Conservation (phyloP, 805 yeast genomes). For the Komagataella mondaviorum region DNA sequence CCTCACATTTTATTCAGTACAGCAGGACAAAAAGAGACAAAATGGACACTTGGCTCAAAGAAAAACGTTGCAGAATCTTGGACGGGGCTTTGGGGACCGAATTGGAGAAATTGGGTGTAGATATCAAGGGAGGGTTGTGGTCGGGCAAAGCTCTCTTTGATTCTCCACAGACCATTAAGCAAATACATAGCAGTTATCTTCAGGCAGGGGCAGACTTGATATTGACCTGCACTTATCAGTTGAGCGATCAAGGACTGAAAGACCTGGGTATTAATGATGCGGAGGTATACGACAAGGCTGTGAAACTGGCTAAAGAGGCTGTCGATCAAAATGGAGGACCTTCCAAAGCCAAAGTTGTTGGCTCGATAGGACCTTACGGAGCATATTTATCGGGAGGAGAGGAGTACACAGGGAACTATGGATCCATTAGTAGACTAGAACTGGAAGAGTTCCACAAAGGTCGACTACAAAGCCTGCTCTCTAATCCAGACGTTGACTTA, state of each 20-base stretch:
- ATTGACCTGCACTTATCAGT: slow-evolving; percentile 50
- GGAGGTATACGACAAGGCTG: slow-evolving; percentile 3
- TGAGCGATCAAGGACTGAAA: slow-evolving; percentile 27
- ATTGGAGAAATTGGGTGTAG: slow-evolving; percentile 33
- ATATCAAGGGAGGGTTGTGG: slow-evolving; percentile 41
- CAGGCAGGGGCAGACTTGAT: slow-evolving; percentile 40
- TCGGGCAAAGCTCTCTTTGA: slow-evolving; percentile 38
- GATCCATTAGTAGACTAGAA: slow-evolving; percentile 20
- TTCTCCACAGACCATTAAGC: slow-evolving; percentile 26
- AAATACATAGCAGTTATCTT: slow-evolving; percentile 37
- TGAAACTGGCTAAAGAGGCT: slow-evolving; percentile 8
- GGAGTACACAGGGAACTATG: slow-evolving; percentile 64
- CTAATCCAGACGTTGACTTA: slow-evolving; percentile 32
- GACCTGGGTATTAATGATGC: slow-evolving; percentile 8
- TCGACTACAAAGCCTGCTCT: slow-evolving; percentile 24
- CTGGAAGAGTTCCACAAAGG: slow-evolving; percentile 38
- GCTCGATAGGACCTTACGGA: slow-evolving; percentile 70
- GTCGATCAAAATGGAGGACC: background rate
- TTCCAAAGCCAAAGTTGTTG: slow-evolving; percentile 25
- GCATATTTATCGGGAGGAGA: slow-evolving; percentile 54
- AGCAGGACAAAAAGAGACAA: background rate
- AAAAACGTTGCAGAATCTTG: slow-evolving; percentile 7
- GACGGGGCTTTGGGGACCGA: slow-evolving; percentile 64
- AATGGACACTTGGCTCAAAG: background rate
- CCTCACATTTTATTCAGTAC: background rate